A percentile compares a stretch with the other conserved stretches of the same genome.
Conservation (phyloP, 441 rosid genomes). For the Aleurites moluccanus region DNA sequence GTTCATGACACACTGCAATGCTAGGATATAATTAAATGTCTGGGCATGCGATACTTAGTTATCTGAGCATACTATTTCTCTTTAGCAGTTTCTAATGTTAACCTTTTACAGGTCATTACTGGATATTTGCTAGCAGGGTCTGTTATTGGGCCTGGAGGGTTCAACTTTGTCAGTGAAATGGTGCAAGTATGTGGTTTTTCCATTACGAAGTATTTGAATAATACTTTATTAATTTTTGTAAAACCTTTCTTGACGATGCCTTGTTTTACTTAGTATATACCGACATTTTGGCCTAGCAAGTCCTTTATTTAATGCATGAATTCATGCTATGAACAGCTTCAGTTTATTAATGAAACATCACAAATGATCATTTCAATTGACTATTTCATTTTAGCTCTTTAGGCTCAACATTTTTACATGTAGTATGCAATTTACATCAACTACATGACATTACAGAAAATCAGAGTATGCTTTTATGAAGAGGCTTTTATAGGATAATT, state of each 20-base stretch:
- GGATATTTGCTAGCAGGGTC: slow-evolving; percentile 94
- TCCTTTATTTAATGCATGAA: neutral
- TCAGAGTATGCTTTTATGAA: neutral
- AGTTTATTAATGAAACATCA: neutral
- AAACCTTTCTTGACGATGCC: neutral
- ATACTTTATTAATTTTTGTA: neutral
- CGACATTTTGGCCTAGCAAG: neutral
- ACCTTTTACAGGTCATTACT: slow-evolving; percentile 72
- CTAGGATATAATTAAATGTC: slow-evolving; percentile 33
- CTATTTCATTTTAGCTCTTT: neutral
- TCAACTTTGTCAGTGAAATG: slow-evolving; percentile 91
- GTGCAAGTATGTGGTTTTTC: slow-evolving; percentile 73
- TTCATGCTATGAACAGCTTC: neutral
- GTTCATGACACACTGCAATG: slow-evolving; percentile 33
- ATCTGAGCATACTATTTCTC: slow-evolving; percentile 6
- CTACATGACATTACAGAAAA: neutral
- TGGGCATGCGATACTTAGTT: slow-evolving; percentile 20
- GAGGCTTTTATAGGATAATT: neutral
- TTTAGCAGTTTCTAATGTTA: slow-evolving; percentile 7
- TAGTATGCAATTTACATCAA: neutral
- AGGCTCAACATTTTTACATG: neutral
- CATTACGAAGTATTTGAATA: neutral
- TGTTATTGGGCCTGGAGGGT: slow-evolving; percentile 94
- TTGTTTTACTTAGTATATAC: neutral
- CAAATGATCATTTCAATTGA: neutral